Percentiles rank a stretch among this genome's conserved stretches.
Conservation (phyloP, 2,329 filamentous ascomycete species). For the Cladophialophora immunda region DNA sequence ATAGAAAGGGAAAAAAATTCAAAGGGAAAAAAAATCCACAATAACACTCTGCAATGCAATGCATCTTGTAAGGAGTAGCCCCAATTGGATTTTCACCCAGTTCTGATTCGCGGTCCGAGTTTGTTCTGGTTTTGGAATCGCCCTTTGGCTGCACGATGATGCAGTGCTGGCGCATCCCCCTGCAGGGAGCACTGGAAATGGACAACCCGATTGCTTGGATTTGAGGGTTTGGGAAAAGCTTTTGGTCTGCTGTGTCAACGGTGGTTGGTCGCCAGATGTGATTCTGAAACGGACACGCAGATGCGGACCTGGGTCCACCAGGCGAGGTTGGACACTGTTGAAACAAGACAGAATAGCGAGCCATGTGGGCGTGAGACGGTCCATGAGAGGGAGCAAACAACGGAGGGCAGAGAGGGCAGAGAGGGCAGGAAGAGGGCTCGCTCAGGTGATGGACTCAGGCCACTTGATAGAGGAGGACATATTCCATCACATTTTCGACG, state of each 20-base stretch:
- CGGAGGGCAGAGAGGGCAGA: not conserved
- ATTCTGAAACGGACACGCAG: constrained; percentile 30
- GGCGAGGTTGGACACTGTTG: constrained; percentile 14
- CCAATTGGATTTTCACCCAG: not conserved
- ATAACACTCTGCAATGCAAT: not conserved
- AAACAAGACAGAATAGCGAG: constrained; percentile 16
- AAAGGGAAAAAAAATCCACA: not conserved
- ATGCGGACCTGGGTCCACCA: constrained; percentile 1
- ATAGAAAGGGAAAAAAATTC: not conserved
- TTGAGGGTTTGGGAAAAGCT: constrained; percentile 16
- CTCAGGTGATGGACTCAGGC: constrained; percentile 37
- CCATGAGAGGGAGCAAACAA: constrained; percentile 7
- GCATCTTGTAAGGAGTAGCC: not conserved
- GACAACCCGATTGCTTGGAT: constrained; percentile 27
- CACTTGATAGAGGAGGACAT: constrained; percentile 14
- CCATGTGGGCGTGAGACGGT: constrained; percentile 6
- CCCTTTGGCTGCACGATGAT: constrained; percentile 28
- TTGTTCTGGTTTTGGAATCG: constrained; percentile 12
- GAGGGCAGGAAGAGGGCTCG: not conserved
- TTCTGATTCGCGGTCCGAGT: constrained; percentile 12
- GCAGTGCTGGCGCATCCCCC: constrained; percentile 24
- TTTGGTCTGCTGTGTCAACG: not conserved
- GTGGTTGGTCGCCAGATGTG: constrained; percentile 34
- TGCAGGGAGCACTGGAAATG: constrained; percentile 11
- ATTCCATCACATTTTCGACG: constrained; percentile 31